Percentiles rank a stretch among this genome's conserved stretches.
Evolutionary conservation across 768 basidiomycete species (phyloP).

Genomic region (Trametes sanguinea): DNA sequence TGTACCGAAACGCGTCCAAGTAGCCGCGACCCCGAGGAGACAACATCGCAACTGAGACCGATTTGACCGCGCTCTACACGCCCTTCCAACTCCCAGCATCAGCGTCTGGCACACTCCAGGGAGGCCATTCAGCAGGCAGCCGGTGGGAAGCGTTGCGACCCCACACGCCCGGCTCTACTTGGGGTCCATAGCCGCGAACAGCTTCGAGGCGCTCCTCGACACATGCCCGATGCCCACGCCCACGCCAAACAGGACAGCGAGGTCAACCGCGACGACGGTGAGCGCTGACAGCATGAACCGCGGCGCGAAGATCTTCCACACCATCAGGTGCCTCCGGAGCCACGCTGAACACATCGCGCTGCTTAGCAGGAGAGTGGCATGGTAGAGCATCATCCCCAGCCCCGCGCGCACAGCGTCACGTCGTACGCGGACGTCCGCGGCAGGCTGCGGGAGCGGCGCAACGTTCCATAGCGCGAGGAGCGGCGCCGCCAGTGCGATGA

Average conservation of each 20-base stretch:
- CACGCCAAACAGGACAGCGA: conserved; percentile 64
- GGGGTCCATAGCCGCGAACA: conserved; percentile 31
- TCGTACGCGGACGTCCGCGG: conserved; percentile 35
- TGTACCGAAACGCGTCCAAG: too few relatives aligned
- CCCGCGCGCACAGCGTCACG: conserved; percentile 51
- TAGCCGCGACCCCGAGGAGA: too few relatives aligned
- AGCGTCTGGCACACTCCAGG: neutral
- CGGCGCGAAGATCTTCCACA: conserved; percentile 99
- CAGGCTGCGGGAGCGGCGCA: conserved; percentile 50
- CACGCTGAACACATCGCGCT: conserved; percentile 73
- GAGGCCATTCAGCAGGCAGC: too few relatives aligned
- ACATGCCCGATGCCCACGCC: conserved; percentile 57
- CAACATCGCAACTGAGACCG: too few relatives aligned
- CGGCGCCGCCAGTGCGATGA: conserved; percentile 67
- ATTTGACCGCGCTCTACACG: neutral
- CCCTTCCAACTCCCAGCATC: neutral
- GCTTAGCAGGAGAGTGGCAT: conserved; percentile 62
- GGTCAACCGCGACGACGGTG: conserved; percentile 69
- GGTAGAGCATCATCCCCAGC: conserved; percentile 72
- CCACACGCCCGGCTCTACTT: neutral
- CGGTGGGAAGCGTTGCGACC: too few relatives aligned
- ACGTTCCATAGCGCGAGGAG: conserved; percentile 85
- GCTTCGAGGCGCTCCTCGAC: conserved; percentile 22
- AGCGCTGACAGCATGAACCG: conserved; percentile 82
- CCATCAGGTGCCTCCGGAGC: conserved; percentile 87